phyloP scores from a whole-genome alignment of 805 yeast genomes.

The Torulaspora quercuum region DNA sequence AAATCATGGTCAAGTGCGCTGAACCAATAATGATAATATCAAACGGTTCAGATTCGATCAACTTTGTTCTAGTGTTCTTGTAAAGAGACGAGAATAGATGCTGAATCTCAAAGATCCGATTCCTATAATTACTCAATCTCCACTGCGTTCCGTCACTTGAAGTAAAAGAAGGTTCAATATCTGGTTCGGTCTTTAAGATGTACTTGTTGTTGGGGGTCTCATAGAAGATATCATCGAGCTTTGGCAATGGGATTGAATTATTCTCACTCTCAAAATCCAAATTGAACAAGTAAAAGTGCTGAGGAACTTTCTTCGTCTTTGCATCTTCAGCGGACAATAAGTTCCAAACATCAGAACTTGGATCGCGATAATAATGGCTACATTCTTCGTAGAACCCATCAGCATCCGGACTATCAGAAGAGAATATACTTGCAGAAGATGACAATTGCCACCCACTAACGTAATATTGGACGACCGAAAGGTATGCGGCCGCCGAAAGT shows the following conservation, averaged over 20 bases:
- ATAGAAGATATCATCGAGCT: constrained; percentile 33
- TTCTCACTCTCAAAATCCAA: constrained; percentile 28
- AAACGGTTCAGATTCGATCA: constrained; percentile 75
- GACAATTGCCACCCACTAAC: constrained; percentile 41
- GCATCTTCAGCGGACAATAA: constrained; percentile 23
- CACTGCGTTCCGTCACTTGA: constrained; percentile 50
- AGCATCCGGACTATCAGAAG: constrained; percentile 18
- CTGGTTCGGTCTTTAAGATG: constrained; percentile 26
- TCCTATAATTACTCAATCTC: constrained; percentile 54
- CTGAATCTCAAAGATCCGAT: constrained; percentile 53
- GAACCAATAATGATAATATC: constrained; percentile 74
- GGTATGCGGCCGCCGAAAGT: constrained; percentile 74
- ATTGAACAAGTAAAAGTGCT: constrained; percentile 34
- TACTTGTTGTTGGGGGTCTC: constrained; percentile 25
- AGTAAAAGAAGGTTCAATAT: constrained; percentile 20
- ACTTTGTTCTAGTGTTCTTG: constrained; percentile 40
- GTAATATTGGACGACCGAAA: constrained; percentile 68
- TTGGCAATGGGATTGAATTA: constrained; percentile 18
- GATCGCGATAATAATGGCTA: constrained; percentile 27
- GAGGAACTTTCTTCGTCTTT: constrained; percentile 14
- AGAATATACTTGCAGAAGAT: constrained; percentile 21
- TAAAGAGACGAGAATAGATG: constrained; percentile 46
- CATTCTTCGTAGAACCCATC: constrained; percentile 28
- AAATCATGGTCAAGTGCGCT: constrained; percentile 86
- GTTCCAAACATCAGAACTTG: constrained; percentile 22